Conservation (phyloP, 2,329 filamentous ascomycete genomes). For the Trichocomaceae sp. region DNA sequence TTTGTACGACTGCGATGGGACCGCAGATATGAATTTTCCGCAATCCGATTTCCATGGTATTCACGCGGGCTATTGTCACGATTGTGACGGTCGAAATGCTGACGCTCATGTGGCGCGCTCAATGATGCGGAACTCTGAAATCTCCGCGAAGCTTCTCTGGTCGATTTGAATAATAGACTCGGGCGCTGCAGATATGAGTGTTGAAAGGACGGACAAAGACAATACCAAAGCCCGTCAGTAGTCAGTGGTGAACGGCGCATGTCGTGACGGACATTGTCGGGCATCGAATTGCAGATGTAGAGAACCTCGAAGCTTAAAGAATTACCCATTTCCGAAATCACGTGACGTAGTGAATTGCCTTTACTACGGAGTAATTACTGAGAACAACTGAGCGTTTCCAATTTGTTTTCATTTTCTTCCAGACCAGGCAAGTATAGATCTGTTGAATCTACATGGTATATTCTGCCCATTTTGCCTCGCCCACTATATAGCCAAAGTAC, state of each 20-base stretch:
- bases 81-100: not conserved
- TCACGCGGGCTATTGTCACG: not conserved
- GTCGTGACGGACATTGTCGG: conserved; percentile 10
- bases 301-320: not conserved
- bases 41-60: not conserved
- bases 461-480: not conserved
- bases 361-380: not conserved
- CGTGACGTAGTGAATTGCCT: not conserved
- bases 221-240: conserved; percentile 37
- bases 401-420: conserved; percentile 14
- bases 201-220: conserved; percentile 34
- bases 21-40: not conserved
- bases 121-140: conserved; percentile 3
- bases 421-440: conserved; percentile 14
- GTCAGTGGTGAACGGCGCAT: conserved; percentile 19
- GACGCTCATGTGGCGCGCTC: not conserved
- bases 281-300: not conserved
- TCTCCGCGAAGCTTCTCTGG: conserved; percentile 13
- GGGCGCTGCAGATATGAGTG: conserved; percentile 17
- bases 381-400: not conserved
- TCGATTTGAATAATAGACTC: conserved; percentile 11
- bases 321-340: not conserved
- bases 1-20: not conserved
- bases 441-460: not conserved
- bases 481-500: conserved; percentile 19